Conservation (phyloP, 805 yeast genomes). For the Naumovozyma baii region DNA sequence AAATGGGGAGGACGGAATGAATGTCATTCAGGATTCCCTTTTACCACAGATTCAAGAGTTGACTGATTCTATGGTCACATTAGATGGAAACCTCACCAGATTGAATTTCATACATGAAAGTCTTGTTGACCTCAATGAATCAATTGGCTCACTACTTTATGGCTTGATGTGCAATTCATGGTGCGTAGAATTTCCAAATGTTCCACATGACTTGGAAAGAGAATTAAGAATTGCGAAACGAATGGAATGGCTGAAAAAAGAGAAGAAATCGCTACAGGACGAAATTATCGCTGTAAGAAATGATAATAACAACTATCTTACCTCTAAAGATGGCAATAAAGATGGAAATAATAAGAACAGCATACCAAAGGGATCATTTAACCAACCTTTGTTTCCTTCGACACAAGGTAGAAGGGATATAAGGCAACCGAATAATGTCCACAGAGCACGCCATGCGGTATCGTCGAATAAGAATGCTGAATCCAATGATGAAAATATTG, state of each 20-base stretch:
- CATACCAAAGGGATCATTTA: conserved; percentile 1
- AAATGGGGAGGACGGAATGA: conserved; percentile 5
- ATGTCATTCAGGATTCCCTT: conserved; percentile 29
- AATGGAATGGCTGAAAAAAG: conserved; percentile 13
- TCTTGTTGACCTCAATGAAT: conserved; percentile 61
- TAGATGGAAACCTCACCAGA: conserved; percentile 50
- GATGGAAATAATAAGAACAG: background rate
- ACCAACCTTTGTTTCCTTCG: conserved; percentile 9
- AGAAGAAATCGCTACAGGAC: conserved; percentile 11
- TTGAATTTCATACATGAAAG: conserved; percentile 53
- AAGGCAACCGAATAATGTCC: background rate
- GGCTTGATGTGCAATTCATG: conserved; percentile 81
- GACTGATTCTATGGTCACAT: conserved; percentile 41
- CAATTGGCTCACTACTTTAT: conserved; percentile 64
- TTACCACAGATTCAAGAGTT: conserved; percentile 37
- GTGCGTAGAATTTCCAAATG: conserved; percentile 60
- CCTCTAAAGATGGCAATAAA: background rate
- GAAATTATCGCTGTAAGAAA: conserved; percentile 6
- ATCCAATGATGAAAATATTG: conserved; percentile 10
- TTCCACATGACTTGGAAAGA: conserved; percentile 21
- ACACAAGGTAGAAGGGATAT: conserved; percentile 3
- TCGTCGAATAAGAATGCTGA: background rate
- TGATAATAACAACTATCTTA: background rate
- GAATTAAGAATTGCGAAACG: conserved; percentile 16
- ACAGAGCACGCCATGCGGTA: too few relatives aligned